Evolutionary conservation across 164 flowering plant genomes (phyloP), one percentile per base, ranked within the genome.

Genomic region (Echeveria elegans): DNA sequence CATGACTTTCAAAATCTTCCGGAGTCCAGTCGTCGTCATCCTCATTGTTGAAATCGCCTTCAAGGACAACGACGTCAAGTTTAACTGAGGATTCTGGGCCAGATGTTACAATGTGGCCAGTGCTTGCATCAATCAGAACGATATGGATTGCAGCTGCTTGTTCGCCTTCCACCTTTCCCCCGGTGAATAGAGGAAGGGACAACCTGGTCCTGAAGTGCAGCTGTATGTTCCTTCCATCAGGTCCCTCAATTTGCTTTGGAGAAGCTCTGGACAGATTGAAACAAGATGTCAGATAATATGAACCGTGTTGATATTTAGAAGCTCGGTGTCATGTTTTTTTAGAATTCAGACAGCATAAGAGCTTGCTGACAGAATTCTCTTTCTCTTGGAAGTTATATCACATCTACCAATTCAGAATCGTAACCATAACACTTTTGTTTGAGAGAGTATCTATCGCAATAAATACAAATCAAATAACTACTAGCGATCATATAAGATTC

Each of bases 131-230:
- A 70, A 89, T 62, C 81, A 94, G 73, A 36, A 86, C 88, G 71
- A 91, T 69, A 72, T 86, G 96, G 67, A 94, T 82, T 50, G 93
- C 85, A 59, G 95, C 78, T 63, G 96, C 96, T 72, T 86, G 95
- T 75, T 94, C 98, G 53, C 98, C 98, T 82, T 91, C 98, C 15
- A 94, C 93, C 77, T 88, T 94, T 31, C 93, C 97, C 48, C 97
- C 96, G 2, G 98, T 94, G 69, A 86, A 94, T 48, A 94, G 88
- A 41, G 97, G 92, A 21, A 87, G 91, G 9, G 95, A 85, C 73
- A 94, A 72, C 77, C 80, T 80, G 24, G 96, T 80, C 76, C 78
- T 79, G 77, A 91, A 94, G 1, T 85, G 96, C 66, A 94, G 82
- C 82, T 86, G 91, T 74, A 94, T 73, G 65, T 79, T 86, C 74